Evolutionary conservation across 2,329 filamentous ascomycete species (phyloP), one percentile per base, ranked within the genome.

Genomic region (Hypocreales sp.): DNA sequence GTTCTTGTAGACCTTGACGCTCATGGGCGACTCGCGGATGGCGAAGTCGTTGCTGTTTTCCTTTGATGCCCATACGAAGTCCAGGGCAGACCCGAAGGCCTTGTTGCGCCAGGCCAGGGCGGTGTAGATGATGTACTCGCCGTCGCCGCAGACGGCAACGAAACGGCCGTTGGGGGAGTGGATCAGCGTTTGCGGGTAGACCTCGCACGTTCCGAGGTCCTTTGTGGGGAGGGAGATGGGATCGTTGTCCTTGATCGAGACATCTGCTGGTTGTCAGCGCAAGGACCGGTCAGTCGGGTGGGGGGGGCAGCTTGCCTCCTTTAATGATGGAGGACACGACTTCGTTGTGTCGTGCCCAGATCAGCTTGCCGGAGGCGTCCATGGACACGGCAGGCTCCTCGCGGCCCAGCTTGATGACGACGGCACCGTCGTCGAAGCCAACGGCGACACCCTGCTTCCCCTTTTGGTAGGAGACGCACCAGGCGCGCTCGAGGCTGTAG

Each of bases 1-100:
- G 56, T 95, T 95, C 56, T 90, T 87, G 67, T 90, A 95, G 20
- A 95, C 74, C 64, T 94, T 94, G 44, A 98, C 84, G 44, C 80
- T 92, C 26, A 87, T 93, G 16, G 79, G 60, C 5, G 86, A 94
- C 56, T 98, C 90, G 20, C 90, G 78, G 41, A 98, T 95, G 21
- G 90, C 90, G 47, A 92, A 95, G 51, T 98, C 90, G 52, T 94
- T 95, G 59, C 83, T 92, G 56, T 94, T 93, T 32, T 94, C 87
- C 56, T 93, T 94, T 24, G 81, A 82, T 0, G 79, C 87, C 90
- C 90, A 98, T 8, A 81, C 86, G 51, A 98, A 98, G 56, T 98
- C 90, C 28, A 95, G 60, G 6, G 87, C 90, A 22, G 82, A 86
- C 14, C 90, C 90, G 45, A 98, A 98, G 4, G 84, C 84, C 61